Evolutionary conservation across 192 early-diverging fungal genomes (phyloP), one percentile per base, ranked within the genome.

Genomic region (Globomyces pollinis-pini): DNA sequence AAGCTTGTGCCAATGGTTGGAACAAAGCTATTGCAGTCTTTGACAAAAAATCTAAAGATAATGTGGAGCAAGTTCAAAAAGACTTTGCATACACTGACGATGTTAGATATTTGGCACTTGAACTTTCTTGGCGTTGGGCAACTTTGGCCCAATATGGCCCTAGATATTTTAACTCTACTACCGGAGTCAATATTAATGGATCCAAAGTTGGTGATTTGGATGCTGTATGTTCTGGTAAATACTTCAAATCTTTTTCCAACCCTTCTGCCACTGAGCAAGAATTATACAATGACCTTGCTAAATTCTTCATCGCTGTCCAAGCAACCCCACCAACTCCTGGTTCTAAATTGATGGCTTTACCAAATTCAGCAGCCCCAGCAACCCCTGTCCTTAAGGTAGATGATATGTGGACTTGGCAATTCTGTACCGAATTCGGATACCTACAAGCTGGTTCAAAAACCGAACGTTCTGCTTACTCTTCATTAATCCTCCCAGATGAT

Each of bases 401-500:
- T 11, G 23, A 38, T 15, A 15, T 24, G 42, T 64, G 64, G 71
- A 51, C 70, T 28, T 89, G 81, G 70, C 87, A 86, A 44, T 74
- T 74, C 5, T 89, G 87, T 57, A 84, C 75, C 49, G 80, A 89
- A 61, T 80, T 85, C 32, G 87, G 82, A 6, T 89, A 79, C 60
- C 80, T 79, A 63, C 84, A 81, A 64, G 73, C 80, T 15, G 44
- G 28, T 12, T 26, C 23, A 26, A 20, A 47, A 47, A 47, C 44
- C n/a, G 23, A 20, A 3, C 28, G 23, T 26, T 47, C 44, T 7
- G 23, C 44, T 4, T 47, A 47, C 15, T 47, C 8, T n/a, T 28
- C 44, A 12, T 8, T 47, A 7, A n/a, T n/a, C n/a, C n/a, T n/a
- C n/a, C n/a, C n/a, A n/a, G n/a, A n/a, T n/a, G 21, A 20, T 26